Percentiles rank a stretch among this genome's conserved stretches.
Conservation (phyloP, 805 yeast genomes). For the Lachancea fermentati region DNA sequence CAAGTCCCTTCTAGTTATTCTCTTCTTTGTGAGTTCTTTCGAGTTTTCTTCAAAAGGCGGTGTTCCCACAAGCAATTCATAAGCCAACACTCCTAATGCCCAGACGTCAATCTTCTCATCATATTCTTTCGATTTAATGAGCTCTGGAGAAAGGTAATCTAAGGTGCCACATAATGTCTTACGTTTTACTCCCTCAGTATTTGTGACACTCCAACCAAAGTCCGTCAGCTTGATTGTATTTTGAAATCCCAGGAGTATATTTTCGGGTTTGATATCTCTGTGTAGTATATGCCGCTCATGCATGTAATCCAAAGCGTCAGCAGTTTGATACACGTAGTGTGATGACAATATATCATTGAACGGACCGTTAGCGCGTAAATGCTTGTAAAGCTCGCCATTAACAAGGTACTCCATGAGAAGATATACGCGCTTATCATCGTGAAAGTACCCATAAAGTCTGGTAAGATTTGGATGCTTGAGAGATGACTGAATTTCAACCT, state of each 20-base stretch:
- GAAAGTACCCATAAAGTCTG: conserved; percentile 79
- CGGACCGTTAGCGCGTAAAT: conserved; percentile 57
- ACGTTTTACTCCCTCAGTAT: conserved; percentile 53
- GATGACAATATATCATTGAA: conserved; percentile 73
- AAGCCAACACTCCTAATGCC: conserved; percentile 86
- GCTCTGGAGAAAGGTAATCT: conserved; percentile 92
- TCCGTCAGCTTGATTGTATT: conserved; percentile 81
- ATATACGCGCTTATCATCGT: conserved; percentile 75
- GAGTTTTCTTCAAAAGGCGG: conserved; percentile 90
- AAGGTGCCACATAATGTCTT: conserved; percentile 91
- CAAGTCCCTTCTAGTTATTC: conserved; percentile 75
- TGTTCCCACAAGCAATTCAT: conserved; percentile 78
- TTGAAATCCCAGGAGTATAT: conserved; percentile 70
- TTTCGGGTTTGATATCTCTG: conserved; percentile 92
- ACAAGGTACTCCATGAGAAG: conserved; percentile 79
- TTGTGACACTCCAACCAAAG: conserved; percentile 89
- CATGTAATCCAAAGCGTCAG: conserved; percentile 69
- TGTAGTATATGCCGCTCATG: conserved; percentile 81
- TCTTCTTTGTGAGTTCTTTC: conserved; percentile 69
- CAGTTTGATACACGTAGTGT: conserved; percentile 74
- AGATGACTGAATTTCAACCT: conserved; percentile 83
- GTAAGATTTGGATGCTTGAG: conserved; percentile 74
- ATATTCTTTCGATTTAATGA: conserved; percentile 79
- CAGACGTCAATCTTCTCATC: conserved; percentile 79
- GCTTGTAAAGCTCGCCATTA: conserved; percentile 80